These are phyloP conservation scores for Quercus wislizeni DNA, from an alignment of 306 rosid genomes.

Conservation along the genomic window DNA sequence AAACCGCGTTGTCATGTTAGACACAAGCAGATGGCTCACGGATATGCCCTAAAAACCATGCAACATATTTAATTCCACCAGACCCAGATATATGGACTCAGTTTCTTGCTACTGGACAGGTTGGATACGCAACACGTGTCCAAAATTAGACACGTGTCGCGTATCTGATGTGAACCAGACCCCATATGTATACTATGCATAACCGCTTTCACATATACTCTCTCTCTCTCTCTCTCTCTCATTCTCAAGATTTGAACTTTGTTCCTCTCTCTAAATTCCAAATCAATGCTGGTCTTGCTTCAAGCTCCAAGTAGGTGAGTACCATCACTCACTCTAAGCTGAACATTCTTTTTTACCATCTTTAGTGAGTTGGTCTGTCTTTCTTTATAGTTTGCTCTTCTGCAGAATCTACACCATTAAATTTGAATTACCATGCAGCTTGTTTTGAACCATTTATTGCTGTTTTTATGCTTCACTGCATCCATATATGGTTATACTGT, in stretches of 20 bases:
- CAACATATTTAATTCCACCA: not conserved
- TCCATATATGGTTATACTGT: slow-evolving; percentile 9
- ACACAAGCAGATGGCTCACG: not conserved
- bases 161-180: too few species aligned
- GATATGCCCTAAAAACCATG: not conserved
- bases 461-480: slow-evolving; percentile 32
- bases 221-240: not conserved
- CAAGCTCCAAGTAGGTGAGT: not conserved
- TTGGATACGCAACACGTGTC: too few species aligned
- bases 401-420: not conserved
- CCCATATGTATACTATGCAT: too few species aligned
- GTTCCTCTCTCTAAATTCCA: not conserved
- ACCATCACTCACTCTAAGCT: not conserved
- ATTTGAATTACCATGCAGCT: slow-evolving; percentile 20
- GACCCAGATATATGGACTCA: too few species aligned
- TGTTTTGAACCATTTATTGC: slow-evolving; percentile 19
- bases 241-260: not conserved
- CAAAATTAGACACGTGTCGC: too few species aligned
- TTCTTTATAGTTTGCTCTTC: not conserved
- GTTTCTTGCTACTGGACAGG: too few species aligned
- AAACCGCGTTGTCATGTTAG: not conserved
- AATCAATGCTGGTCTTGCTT: not conserved
- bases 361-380: not conserved
- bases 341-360: not conserved
- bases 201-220: too few species aligned